Evolutionary conservation across 371 early-diverging fungal species (phyloP).

Genomic region (Syncephalastrum racemosum): DNA sequence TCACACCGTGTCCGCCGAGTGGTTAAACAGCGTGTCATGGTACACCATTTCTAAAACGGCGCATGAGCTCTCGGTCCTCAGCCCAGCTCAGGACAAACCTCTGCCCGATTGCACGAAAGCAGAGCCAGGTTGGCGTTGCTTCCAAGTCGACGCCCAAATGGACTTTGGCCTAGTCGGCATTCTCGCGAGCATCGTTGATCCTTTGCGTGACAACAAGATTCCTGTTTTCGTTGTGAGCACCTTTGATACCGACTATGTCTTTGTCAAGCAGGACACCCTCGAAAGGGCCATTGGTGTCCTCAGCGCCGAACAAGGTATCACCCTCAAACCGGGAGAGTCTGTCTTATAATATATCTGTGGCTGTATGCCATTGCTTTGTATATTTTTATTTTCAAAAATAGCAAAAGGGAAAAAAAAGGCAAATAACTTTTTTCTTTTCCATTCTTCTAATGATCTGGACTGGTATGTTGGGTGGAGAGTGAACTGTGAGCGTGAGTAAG

Average conservation of each 20-base stretch:
- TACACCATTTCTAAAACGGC: conserved; percentile 58
- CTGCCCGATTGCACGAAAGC: conserved; percentile 31
- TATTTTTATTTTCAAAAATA: too few relatives aligned
- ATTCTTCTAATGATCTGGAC: too few relatives aligned
- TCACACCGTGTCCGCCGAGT: conserved; percentile 8
- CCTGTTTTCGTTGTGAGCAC: conserved; percentile 76
- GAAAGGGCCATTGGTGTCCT: conserved; percentile 47
- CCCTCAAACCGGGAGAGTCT: conserved; percentile 16
- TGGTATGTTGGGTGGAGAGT: too few relatives aligned
- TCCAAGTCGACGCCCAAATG: conserved; percentile 68
- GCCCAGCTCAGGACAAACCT: conserved; percentile 35
- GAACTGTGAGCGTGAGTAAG: too few relatives aligned
- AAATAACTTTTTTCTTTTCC: too few relatives aligned
- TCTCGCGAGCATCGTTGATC: conserved; percentile 56
- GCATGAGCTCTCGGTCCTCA: conserved; percentile 57
- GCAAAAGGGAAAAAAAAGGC: too few relatives aligned
- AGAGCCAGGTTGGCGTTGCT: conserved; percentile 59
- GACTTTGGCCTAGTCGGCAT: conserved; percentile 80
- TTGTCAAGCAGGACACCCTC: conserved; percentile 63
- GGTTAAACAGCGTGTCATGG: conserved; percentile 38
- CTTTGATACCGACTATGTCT: conserved; percentile 78
- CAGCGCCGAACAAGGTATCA: conserved; percentile 14
- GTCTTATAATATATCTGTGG: neutral
- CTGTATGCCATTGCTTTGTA: too few relatives aligned
- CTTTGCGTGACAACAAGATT: conserved; percentile 57